phyloP scores from a whole-genome alignment of 1,284 basidiomycete genomes.

The Rhodotorula glutinis region DNA sequence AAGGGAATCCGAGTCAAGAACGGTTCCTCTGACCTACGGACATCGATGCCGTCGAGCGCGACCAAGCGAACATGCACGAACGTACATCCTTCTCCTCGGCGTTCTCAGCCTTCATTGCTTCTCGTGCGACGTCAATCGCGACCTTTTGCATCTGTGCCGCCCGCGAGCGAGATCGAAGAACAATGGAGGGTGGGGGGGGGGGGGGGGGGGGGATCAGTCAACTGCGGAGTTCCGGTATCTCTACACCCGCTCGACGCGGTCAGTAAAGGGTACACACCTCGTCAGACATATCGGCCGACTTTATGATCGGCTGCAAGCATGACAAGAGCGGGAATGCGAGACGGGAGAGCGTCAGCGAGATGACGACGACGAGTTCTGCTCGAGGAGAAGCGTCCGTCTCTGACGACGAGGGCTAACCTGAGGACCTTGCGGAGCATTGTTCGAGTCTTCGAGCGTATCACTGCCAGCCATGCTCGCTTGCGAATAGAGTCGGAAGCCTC shows the following conservation, averaged over 20 bases:
- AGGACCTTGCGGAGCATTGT: background rate
- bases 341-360: no score
- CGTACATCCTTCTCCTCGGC: conserved; percentile 38
- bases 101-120: conserved; percentile 76
- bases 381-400: background rate
- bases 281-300: conserved; percentile 94
- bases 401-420: background rate
- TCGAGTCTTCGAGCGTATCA: background rate
- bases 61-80: background rate
- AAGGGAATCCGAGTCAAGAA: no score
- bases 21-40: background rate
- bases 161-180: background rate
- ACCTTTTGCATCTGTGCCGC: conserved; percentile 73
- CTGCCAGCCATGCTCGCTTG: background rate
- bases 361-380: no score
- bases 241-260: no score
- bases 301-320: conserved; percentile 71
- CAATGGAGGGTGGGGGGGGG: no score
- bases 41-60: background rate
- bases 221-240: background rate
- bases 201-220: no score
- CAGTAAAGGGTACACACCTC: conserved; percentile 51
- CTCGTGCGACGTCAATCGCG: conserved; percentile 78
- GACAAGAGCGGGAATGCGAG: no score
- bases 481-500: no score